phyloP scores from a whole-genome alignment of 306 rosid species.

The Delonix regia region DNA sequence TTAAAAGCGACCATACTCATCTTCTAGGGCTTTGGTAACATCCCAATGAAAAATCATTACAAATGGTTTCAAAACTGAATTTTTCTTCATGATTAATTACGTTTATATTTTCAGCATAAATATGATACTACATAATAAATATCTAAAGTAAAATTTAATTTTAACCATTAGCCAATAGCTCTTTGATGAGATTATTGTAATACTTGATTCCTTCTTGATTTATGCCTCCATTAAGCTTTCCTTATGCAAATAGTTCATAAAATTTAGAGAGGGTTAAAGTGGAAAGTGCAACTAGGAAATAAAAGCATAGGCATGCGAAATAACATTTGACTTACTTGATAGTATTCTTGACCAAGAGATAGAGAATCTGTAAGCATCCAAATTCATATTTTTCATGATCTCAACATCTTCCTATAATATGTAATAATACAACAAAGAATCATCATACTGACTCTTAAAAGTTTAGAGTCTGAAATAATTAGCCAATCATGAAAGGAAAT shows the following conservation, averaged over 20 bases:
- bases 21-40: conserved; percentile 46
- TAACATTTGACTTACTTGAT: conserved; percentile 45
- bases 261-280: background rate
- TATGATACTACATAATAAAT: background rate
- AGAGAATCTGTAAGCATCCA: conserved; percentile 8
- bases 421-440: too few relatives aligned
- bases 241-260: conserved; percentile 31
- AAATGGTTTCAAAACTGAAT: conserved; percentile 36
- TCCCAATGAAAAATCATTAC: conserved; percentile 54
- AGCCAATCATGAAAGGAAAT: background rate
- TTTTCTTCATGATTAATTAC: background rate
- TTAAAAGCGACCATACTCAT: conserved; percentile 45
- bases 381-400: too few relatives aligned
- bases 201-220: conserved; percentile 51
- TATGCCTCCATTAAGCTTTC: conserved; percentile 50
- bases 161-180: conserved; percentile 41
- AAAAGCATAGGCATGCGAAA: background rate
- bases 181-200: conserved; percentile 47
- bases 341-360: conserved; percentile 61
- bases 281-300: background rate
- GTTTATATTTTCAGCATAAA: background rate
- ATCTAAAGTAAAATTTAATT: background rate
- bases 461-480: too few relatives aligned
- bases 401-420: too few relatives aligned
- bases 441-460: too few relatives aligned